A percentile compares a stretch with the other conserved stretches of the same genome.
Evolutionary conservation across 2,329 filamentous ascomycete genomes (phyloP).

Genomic region (Plectosphaerella sp.): DNA sequence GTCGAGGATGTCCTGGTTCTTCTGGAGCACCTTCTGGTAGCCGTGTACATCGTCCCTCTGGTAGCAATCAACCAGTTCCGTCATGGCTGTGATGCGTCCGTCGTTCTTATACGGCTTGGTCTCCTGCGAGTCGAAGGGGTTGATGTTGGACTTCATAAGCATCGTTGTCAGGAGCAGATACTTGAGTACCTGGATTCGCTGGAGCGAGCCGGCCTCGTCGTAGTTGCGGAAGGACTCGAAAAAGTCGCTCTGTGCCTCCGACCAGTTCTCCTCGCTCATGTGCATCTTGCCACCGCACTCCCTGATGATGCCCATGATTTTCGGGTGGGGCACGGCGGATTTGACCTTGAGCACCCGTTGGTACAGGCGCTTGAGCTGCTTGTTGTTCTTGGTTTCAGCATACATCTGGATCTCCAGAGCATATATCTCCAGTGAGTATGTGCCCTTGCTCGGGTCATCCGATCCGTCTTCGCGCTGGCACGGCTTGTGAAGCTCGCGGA

Average conservation of each 20-base stretch:
- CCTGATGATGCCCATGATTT: conserved; percentile 98
- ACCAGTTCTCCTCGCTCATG: conserved; percentile 99
- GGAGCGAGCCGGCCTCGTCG: conserved; percentile 93
- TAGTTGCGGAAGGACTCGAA: conserved; percentile 99
- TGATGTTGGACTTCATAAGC: conserved; percentile 98
- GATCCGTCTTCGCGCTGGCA: conserved; percentile 84
- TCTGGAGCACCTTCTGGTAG: conserved; percentile 83
- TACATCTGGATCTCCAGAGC: conserved; percentile 99
- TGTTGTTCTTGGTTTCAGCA: conserved; percentile 94
- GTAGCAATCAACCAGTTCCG: conserved; percentile 92
- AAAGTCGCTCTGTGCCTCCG: conserved; percentile 93
- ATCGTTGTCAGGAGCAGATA: conserved; percentile 95
- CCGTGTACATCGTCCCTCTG: conserved; percentile 90
- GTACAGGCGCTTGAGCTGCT: conserved; percentile 89
- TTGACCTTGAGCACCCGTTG: conserved; percentile 86
- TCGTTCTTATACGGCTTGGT: conserved; percentile 98
- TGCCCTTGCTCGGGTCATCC: conserved; percentile 92
- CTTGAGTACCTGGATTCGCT: conserved; percentile 95
- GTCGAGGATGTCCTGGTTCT: conserved; percentile 81
- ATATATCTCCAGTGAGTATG: conserved; percentile 92
- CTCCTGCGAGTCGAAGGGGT: conserved; percentile 97
- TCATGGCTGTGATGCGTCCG: conserved; percentile 94
- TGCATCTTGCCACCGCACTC: conserved; percentile 99
- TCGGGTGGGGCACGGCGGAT: conserved; percentile 96
- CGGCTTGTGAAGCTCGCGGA: conserved; percentile 81